Evolutionary conservation across 192 early-diverging fungal genomes (phyloP).

Genomic region (Lobosporangium transversale): DNA sequence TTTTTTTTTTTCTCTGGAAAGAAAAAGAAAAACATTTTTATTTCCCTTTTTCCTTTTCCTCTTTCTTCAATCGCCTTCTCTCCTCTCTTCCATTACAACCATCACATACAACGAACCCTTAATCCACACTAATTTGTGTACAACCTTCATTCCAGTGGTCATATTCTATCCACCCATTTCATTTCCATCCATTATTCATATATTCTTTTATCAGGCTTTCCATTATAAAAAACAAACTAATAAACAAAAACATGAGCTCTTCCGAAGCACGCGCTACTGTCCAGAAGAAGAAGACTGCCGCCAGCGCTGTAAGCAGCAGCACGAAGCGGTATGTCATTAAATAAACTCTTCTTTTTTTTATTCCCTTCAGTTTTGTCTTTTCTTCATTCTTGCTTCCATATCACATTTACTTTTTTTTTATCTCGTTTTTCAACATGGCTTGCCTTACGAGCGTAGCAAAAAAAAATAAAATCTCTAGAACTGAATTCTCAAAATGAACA

Average conservation of each 20-base stretch:
- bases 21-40: constrained; percentile 4
- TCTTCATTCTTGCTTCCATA: too few relatives aligned
- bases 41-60: neutral
- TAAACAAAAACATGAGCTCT: constrained; percentile 38
- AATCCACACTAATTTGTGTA: neutral
- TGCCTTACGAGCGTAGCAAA: neutral
- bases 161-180: neutral
- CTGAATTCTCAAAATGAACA: neutral
- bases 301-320: constrained; percentile 40
- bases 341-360: too few relatives aligned
- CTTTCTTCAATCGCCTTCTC: constrained; percentile 22
- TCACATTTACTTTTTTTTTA: neutral
- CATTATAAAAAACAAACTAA: neutral
- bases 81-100: constrained; percentile 14
- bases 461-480: neutral
- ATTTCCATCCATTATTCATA: constrained; percentile 10
- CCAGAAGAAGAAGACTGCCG: constrained; percentile 34
- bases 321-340: constrained; percentile 33
- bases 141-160: neutral
- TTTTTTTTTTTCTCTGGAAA: constrained; percentile 2
- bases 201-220: neutral
- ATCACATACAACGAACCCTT: neutral
- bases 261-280: constrained; percentile 39
- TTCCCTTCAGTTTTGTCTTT: too few relatives aligned
- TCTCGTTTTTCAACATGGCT: neutral